Evolutionary conservation across 1,139 yeast species (phyloP), one percentile per base, ranked within the genome.

Genomic region (Nakaseomyces delphensis): DNA sequence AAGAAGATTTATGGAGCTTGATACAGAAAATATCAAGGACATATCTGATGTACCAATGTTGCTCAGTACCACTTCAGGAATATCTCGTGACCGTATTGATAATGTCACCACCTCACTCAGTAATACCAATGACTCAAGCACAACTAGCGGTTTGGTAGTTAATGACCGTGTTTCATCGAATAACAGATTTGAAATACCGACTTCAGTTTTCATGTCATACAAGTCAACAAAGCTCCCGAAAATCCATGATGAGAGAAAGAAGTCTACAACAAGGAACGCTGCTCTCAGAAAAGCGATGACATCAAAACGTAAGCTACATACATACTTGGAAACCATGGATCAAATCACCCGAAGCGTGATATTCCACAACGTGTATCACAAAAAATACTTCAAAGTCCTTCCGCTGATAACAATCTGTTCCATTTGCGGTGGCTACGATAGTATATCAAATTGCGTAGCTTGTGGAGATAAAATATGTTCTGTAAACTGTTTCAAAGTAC

Each of bases 391-490:
- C 45, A 61, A 60, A 39, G 62, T 60, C 1, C 45, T 60, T 11
- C 62, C 63, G 3, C 48, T 59, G 27, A 58, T 60, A 20, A 58
- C 59, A 1, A 53, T 54, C 15, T 60, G 64, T 46, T 58, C 64
- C 19, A 56, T 59, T 2, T 59, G 63, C 41, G 64, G 63, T 39
- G 61, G 59, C 4, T 53, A 55, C 45, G 55, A 57, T 23, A 54
- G 62, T 39, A 49, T 60, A 20, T 57, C 64, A 3, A 56, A 62
- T 24, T 60, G 65, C 42, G 62, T 57, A 2, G 50, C 50, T 14
- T 60, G 65, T 46, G 52, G 52, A 4, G 58, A 55, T 42, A 60
- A 59, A 40, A 51, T 60, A 14, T 60, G 65, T 42, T 58, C 62
- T 11, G 45, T 60, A 20, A 50, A 48, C 21, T 60, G 65, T 44